A percentile compares a stretch with the other conserved stretches of the same genome.
phyloP scores from a whole-genome alignment of 352 stramenopile species.

The Blastocystis sp. region DNA sequence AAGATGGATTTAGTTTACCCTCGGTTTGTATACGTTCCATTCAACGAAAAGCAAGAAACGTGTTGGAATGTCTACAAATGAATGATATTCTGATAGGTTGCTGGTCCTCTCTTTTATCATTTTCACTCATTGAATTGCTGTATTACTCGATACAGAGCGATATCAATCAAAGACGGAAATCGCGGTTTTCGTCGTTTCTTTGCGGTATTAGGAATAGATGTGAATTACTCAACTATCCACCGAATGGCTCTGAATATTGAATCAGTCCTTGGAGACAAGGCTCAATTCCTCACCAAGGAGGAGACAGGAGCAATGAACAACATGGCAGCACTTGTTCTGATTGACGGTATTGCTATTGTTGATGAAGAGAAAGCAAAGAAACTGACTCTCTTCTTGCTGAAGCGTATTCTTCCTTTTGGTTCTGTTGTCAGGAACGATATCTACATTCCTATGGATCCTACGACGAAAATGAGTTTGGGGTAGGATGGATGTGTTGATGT shows the following conservation, averaged over 20 bases:
- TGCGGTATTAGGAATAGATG: not conserved
- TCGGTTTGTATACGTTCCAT: no score
- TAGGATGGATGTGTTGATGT: not conserved
- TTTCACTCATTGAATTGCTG: no score
- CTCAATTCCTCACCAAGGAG: not conserved
- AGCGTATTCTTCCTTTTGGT: constrained; percentile 1
- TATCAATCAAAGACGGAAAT: not conserved
- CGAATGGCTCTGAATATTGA: constrained; percentile 45
- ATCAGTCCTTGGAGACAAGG: constrained; percentile 20
- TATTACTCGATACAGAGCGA: no score
- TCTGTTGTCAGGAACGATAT: constrained; percentile 32
- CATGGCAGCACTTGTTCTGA: not conserved
- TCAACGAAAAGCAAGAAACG: no score
- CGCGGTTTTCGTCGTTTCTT: not conserved
- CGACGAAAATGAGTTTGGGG: constrained; percentile 19
- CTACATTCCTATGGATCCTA: constrained; percentile 36
- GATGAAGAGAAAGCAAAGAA: constrained; percentile 53
- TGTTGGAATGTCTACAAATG: no score
- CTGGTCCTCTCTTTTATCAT: no score
- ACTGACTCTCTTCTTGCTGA: constrained; percentile 34
- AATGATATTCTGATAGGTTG: no score
- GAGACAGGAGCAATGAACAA: constrained; percentile 2
- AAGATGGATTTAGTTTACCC: no score
- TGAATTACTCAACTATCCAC: not conserved
- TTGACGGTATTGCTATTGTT: constrained; percentile 28